phyloP scores from a whole-genome alignment of 805 yeast species.

The Zygosaccharomyces pseudorouxii region DNA sequence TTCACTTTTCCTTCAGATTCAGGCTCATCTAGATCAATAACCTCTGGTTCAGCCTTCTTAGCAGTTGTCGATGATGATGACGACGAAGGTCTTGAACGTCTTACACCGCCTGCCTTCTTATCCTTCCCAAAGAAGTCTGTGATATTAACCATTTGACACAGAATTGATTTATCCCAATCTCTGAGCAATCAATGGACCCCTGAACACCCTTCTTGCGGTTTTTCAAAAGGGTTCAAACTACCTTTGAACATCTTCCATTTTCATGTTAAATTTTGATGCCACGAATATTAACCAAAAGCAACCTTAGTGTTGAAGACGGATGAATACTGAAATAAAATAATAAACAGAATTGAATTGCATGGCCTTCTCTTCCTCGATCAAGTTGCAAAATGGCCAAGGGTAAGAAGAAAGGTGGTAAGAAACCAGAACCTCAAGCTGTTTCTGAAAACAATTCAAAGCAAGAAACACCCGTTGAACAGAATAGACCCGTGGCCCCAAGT shows the following conservation, averaged over 20 bases:
- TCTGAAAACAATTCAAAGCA: neutral
- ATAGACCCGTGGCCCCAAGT: conserved; percentile 13
- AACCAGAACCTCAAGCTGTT: neutral
- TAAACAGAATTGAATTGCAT: neutral
- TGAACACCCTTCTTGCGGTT: neutral
- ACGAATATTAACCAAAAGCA: neutral
- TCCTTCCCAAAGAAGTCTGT: conserved; percentile 38
- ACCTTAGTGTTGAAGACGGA: neutral
- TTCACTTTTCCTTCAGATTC: conserved; percentile 14
- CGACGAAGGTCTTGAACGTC: conserved; percentile 1
- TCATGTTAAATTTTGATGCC: conserved; percentile 1
- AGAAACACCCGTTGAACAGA: conserved; percentile 1
- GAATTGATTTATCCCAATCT: neutral
- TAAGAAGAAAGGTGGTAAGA: conserved; percentile 15
- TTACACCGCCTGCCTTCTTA: conserved; percentile 8
- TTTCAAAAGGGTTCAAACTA: neutral
- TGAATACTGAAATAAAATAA: neutral
- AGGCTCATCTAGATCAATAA: conserved; percentile 32
- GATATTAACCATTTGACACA: conserved; percentile 36
- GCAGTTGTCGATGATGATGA: conserved; percentile 1
- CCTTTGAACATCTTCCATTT: neutral
- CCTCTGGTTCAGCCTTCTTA: conserved; percentile 14
- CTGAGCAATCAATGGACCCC: neutral
- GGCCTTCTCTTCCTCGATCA: neutral
- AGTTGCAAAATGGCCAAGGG: conserved; percentile 13